Evolutionary conservation across 192 early-diverging fungal genomes (phyloP), one percentile per base, ranked within the genome.

Genomic region (Diversispora eburnea): DNA sequence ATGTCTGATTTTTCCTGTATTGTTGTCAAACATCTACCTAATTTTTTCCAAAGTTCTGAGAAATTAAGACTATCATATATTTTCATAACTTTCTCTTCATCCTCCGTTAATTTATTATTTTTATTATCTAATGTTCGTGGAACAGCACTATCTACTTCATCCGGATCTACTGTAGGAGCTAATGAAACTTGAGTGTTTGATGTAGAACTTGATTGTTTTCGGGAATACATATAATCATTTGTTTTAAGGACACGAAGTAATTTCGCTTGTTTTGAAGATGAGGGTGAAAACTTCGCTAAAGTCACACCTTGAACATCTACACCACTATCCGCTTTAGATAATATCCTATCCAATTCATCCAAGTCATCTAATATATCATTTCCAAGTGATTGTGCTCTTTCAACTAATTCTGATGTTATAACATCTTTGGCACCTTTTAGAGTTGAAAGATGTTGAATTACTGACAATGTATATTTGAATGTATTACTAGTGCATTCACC

Each of bases 171-270:
- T 12, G 79, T 79, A 20, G 82, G 78, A 3, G 85, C 77, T 5
- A 82, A 60, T 42, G 73, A 59, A 61, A 85, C 81, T 68, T 76
- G 76, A 52, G 80, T 78, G 47, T 87, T 77, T 61, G 85, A 61
- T 46, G 43, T 22, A 9, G 72, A 48, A 39, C 61, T 70, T 5
- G 79, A 69, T 12, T 70, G 75, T n/a, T 67, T 82, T 25, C 79
- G 75, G 48, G 88, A 87, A 75, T 87, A 89, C 80, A 93, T 87
- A 74, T 94, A 99, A 78, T 99, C 97, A 45, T 98, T 86, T 0
- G 95, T 94, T 80, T 97, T 98, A 67, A 99, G 86, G 33, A 99
- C 88, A 22, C 97, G 91, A 56, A 99, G 72, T 58, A 99, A 78
- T 67, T 96, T 95, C 20, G 97, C 90, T 79, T 99, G 97, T 69